Evolutionary conservation across 257 asterid species (phyloP).

Genomic region (Solanum infundibuliforme): DNA sequence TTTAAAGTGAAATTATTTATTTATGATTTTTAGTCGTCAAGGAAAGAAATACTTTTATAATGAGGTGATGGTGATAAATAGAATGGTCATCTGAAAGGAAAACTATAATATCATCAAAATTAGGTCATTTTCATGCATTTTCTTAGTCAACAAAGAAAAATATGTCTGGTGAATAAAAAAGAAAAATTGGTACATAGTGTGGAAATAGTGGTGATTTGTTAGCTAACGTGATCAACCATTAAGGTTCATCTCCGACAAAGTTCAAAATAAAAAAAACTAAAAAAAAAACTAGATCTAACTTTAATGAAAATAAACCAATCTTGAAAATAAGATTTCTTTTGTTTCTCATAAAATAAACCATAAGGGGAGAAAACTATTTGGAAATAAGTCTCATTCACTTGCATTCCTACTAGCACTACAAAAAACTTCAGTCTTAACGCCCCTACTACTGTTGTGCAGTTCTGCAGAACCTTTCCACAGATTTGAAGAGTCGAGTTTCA

Average conservation of each 20-base stretch:
- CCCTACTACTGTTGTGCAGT: no score
- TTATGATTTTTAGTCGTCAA: neutral
- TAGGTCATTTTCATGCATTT: neutral
- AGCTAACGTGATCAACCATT: neutral
- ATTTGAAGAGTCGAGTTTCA: neutral
- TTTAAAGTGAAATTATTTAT: neutral
- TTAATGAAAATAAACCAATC: neutral
- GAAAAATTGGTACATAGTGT: neutral
- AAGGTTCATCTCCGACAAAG: neutral
- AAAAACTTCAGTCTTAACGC: no score
- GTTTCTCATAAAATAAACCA: neutral
- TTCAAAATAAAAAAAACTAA: no score
- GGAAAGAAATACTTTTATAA: neutral
- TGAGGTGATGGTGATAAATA: neutral
- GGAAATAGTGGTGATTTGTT: neutral
- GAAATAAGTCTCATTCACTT: no score
- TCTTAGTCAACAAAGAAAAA: neutral
- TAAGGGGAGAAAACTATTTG: neutral
- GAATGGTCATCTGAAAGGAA: neutral
- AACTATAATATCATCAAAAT: neutral
- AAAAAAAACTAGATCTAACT: neutral
- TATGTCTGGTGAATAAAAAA: neutral
- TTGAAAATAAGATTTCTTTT: neutral
- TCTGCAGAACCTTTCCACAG: no score
- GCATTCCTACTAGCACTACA: neutral